Conservation (phyloP, 306 rosid genomes). For the Sicyos baderoa region DNA sequence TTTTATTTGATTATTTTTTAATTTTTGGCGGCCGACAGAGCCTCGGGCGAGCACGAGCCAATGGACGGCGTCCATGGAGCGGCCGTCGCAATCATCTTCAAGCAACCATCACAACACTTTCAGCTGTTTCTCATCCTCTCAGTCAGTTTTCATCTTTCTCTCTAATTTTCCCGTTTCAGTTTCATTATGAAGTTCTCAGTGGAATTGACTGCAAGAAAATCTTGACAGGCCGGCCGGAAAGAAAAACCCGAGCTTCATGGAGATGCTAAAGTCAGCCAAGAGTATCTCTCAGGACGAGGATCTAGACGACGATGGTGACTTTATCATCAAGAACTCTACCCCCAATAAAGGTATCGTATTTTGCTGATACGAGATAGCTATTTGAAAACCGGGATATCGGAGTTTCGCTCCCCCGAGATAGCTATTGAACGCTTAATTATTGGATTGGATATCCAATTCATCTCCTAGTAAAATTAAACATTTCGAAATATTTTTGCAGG, state of each 20-base stretch:
- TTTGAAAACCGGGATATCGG: no score
- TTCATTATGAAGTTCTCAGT: neutral
- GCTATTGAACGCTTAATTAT: no score
- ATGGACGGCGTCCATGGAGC: slow-evolving; percentile 56
- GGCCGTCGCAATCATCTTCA: slow-evolving; percentile 63
- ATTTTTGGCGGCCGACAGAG: slow-evolving; percentile 26
- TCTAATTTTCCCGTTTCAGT: neutral
- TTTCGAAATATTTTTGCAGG: slow-evolving; percentile 23
- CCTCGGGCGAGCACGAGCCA: slow-evolving; percentile 44
- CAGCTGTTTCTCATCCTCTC: slow-evolving; percentile 62
- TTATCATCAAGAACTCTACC: slow-evolving; percentile 49
- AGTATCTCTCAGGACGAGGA: slow-evolving; percentile 51
- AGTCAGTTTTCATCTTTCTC: slow-evolving; percentile 36
- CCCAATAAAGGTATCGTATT: slow-evolving; percentile 41
- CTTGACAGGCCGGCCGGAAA: slow-evolving; percentile 52
- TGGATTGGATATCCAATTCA: no score
- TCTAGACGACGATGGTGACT: slow-evolving; percentile 52
- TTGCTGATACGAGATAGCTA: slow-evolving; percentile 17
- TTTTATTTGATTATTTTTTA: neutral
- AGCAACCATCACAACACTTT: slow-evolving; percentile 54
- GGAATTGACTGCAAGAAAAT: slow-evolving; percentile 17
- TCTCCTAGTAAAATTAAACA: neutral
- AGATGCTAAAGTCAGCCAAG: slow-evolving; percentile 78
- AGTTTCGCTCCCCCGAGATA: no score
- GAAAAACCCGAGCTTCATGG: slow-evolving; percentile 74